phyloP scores from a whole-genome alignment of 1,284 basidiomycete species.

The Ganoderma lingzhi region DNA sequence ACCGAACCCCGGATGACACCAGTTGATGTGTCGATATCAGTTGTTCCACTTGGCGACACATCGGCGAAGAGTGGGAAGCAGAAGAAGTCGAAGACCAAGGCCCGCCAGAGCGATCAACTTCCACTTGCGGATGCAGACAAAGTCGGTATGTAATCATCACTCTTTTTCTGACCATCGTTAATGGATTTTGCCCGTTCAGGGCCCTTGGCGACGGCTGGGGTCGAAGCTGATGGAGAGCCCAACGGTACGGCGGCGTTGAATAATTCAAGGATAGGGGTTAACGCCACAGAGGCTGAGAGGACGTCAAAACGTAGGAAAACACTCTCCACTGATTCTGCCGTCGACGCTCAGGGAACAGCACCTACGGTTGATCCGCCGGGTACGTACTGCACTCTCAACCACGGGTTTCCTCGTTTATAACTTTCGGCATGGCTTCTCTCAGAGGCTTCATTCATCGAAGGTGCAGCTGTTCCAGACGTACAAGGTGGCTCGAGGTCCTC shows the following conservation, averaged over 20 bases:
- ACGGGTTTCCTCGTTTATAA: neutral
- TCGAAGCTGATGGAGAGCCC: neutral
- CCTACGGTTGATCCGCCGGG: neutral
- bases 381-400: neutral
- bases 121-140: neutral
- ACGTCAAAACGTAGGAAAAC: neutral
- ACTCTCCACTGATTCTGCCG: neutral
- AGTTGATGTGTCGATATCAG: neutral
- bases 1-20: neutral
- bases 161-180: neutral
- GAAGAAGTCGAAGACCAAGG: conserved; percentile 7
- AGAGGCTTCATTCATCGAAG: neutral
- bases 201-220: neutral
- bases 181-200: neutral
- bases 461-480: neutral
- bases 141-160: neutral
- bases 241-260: neutral
- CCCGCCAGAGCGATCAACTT: neutral
- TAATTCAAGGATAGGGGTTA: neutral
- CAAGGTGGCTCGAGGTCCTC: neutral
- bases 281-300: neutral
- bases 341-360: neutral
- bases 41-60: neutral
- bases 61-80: neutral
- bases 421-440: neutral